Percentiles rank a stretch among this genome's conserved stretches.
Evolutionary conservation across 495 filamentous ascomycete genomes (phyloP).

Genomic region (Aspergillus ellipticus): DNA sequence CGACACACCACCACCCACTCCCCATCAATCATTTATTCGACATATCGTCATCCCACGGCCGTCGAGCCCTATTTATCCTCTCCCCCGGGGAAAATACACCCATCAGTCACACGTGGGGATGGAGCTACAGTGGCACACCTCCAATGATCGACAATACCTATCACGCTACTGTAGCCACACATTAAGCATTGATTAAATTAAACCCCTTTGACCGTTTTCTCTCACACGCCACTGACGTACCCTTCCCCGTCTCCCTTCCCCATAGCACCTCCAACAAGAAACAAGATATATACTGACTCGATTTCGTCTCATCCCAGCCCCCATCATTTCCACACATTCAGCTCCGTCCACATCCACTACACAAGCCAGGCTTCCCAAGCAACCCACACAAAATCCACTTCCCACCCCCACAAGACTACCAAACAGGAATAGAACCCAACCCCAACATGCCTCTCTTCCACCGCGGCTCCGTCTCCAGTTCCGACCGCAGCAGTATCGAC

Average conservation of each 20-base stretch:
- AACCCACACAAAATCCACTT: not conserved
- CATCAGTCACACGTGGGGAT: not conserved
- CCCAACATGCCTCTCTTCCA: constrained; percentile 29
- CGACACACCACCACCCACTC: not conserved
- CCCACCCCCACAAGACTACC: not conserved
- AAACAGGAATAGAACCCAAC: not conserved
- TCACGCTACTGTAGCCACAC: not conserved
- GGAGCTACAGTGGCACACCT: not conserved
- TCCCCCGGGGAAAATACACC: not conserved
- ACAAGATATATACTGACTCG: not conserved
- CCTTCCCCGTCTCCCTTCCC: not conserved
- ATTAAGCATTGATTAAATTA: not conserved
- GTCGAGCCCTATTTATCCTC: not conserved
- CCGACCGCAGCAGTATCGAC: constrained; percentile 16
- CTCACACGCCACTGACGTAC: not conserved
- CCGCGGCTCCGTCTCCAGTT: constrained; percentile 21
- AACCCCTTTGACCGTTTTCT: not conserved
- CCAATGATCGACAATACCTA: not conserved
- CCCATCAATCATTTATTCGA: not conserved
- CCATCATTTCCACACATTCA: not conserved
- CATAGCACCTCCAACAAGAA: too few species aligned
- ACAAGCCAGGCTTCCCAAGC: too few species aligned
- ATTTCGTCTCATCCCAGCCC: not conserved
- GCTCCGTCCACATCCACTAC: not conserved
- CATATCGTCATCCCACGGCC: not conserved